phyloP scores from a whole-genome alignment of 2,329 filamentous ascomycete species.

The Xylariaceae sp. region DNA sequence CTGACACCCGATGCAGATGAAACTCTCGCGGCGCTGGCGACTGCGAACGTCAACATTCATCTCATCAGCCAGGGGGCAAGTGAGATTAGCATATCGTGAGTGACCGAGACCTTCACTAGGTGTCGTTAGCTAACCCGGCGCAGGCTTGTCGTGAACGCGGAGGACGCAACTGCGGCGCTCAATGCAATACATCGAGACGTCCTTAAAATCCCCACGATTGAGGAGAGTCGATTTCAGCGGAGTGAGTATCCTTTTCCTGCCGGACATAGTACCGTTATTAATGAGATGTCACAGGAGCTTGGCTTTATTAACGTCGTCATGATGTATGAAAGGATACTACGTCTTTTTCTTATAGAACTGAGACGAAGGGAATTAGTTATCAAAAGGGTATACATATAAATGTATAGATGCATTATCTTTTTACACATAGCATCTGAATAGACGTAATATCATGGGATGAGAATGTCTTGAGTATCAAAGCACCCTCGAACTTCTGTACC shows the following conservation, averaged over 20 bases:
- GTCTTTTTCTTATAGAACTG: too few species aligned
- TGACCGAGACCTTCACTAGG: neutral
- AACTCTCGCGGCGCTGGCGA: slow-evolving; percentile 28
- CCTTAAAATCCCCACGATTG: slow-evolving; percentile 30
- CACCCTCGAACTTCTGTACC: too few species aligned
- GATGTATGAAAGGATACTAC: too few species aligned
- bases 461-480: too few species aligned
- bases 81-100: slow-evolving; percentile 32
- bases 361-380: neutral
- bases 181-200: slow-evolving; percentile 32
- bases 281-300: slow-evolving; percentile 26
- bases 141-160: slow-evolving; percentile 29
- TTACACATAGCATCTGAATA: too few species aligned
- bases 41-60: slow-evolving; percentile 29
- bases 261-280: neutral
- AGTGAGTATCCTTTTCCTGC: slow-evolving; percentile 17
- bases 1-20: slow-evolving; percentile 24
- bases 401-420: too few species aligned
- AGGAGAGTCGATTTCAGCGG: slow-evolving; percentile 26
- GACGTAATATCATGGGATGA: too few species aligned
- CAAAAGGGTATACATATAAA: too few species aligned
- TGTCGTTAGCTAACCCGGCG: neutral
- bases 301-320: slow-evolving; percentile 25
- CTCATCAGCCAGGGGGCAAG: slow-evolving; percentile 32
- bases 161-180: slow-evolving; percentile 29